Conservation (phyloP, 768 basidiomycete genomes). For the Boletus reticuloceps region DNA sequence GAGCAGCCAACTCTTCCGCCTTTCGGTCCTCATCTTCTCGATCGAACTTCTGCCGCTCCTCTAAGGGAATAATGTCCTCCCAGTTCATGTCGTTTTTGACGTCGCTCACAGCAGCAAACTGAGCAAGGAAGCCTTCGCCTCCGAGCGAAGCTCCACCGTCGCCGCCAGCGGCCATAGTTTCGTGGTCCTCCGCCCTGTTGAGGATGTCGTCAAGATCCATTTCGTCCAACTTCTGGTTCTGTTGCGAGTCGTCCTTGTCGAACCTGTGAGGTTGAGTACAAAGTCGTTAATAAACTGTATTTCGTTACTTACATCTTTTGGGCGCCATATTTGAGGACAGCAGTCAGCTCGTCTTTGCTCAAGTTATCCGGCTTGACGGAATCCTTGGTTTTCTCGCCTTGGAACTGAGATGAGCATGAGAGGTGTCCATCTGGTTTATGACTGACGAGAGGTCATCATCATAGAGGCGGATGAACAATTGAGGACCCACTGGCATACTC, state of each 20-base stretch:
- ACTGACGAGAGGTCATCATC: constrained; percentile 47
- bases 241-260: constrained; percentile 92
- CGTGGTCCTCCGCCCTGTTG: constrained; percentile 94
- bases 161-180: constrained; percentile 79
- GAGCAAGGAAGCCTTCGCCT: constrained; percentile 93
- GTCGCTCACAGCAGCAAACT: constrained; percentile 95
- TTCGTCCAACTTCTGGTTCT: constrained; percentile 95
- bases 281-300: background rate
- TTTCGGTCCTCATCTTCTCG: constrained; percentile 75
- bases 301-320: constrained; percentile 79
- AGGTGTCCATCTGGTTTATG: constrained; percentile 99
- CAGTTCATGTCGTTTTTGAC: constrained; percentile 98
- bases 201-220: constrained; percentile 99
- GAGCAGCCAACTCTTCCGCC: constrained; percentile 65
- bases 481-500: constrained; percentile 92
- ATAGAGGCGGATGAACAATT: constrained; percentile 12
- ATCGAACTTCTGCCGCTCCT: constrained; percentile 83
- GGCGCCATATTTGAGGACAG: constrained; percentile 97
- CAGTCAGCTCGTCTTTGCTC: constrained; percentile 95
- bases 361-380: constrained; percentile 74
- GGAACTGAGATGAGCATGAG: constrained; percentile 90
- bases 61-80: constrained; percentile 98
- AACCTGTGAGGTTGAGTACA: constrained; percentile 54
- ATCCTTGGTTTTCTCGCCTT: constrained; percentile 63
- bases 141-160: constrained; percentile 94